Evolutionary conservation across 257 asterid genomes (phyloP), one percentile per base, ranked within the genome.

Genomic region (Dorcoceras hygrometricum): DNA sequence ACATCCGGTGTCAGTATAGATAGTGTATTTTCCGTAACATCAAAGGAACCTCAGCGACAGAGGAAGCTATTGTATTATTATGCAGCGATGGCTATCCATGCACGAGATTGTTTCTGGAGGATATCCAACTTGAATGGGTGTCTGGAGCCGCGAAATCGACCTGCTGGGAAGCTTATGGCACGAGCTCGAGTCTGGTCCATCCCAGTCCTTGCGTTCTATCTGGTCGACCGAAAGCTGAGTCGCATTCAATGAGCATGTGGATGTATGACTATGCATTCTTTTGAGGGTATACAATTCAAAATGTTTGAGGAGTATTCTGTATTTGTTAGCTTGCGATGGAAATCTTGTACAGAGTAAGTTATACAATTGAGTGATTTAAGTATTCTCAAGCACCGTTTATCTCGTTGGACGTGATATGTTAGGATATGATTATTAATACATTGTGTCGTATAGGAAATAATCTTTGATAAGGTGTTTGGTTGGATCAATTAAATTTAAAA

Each of bases 141-240:
- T 24, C 73, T 4, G 90, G 85, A 5, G 67, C 55, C 19, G 80
- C 80, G 10, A 81, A 57, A 12, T 85, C 96, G 0, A 77, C 72
- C 72, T 91, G 98, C 66, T 91, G 98, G 98, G 75, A 89, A 67
- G 95, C 95, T 6, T 73, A 84, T 20, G 98, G 98, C 12, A 77
- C 79, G 10, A 85, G 75, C 74, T 59, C 75, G 1, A 89, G 92
- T 12, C 4, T 32, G n/a, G 70, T 85, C 2, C 75, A 76, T 31
- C 96, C 98, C 0, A 51, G 77, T 0, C 71, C 90, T 58, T 91
- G 98, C 71, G 65, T 91, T 43, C 61, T 82, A n/a, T 75, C 87
- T 29, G 78, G 75, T 63, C 77, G 71, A 59, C 72, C 71, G 28
- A 70, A 54, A 32, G 70, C 66, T 68, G 24, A 48, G 25, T 50